phyloP scores from a whole-genome alignment of 2,329 filamentous ascomycete genomes.

The Phialophora macrospora region DNA sequence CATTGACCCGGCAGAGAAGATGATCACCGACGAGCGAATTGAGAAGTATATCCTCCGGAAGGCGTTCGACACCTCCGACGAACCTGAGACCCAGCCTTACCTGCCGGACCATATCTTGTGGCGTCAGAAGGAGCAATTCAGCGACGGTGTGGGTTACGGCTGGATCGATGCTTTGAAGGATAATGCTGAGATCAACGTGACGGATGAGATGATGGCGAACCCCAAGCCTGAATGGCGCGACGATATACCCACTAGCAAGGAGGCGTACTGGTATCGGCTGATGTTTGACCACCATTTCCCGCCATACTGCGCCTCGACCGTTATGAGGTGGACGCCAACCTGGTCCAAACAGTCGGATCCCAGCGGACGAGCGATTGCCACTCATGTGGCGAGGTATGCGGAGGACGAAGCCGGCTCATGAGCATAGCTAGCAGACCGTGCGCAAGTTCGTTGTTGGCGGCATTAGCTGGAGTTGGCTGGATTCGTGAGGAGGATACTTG shows the following conservation, averaged over 20 bases:
- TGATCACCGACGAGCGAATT: constrained; percentile 86
- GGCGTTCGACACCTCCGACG: constrained; percentile 91
- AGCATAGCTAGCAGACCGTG: constrained; percentile 19
- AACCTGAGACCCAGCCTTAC: constrained; percentile 80
- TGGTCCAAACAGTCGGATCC: constrained; percentile 98
- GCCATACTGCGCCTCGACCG: constrained; percentile 83
- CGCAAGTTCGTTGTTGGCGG: constrained; percentile 13
- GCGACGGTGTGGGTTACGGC: constrained; percentile 95
- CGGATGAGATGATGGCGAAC: constrained; percentile 98
- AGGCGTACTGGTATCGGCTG: constrained; percentile 96
- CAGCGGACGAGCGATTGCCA: constrained; percentile 82
- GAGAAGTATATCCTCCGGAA: constrained; percentile 99
- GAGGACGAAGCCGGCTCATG: constrained; percentile 36
- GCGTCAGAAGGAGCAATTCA: constrained; percentile 99
- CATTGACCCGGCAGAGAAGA: constrained; percentile 92
- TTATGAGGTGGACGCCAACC: constrained; percentile 94
- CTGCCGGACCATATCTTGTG: constrained; percentile 96
- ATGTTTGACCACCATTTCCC: constrained; percentile 99
- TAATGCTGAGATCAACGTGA: constrained; percentile 84
- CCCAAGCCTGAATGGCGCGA: constrained; percentile 94
- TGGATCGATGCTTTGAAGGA: constrained; percentile 99
- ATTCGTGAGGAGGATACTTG: constrained; percentile 1
- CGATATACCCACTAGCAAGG: constrained; percentile 94
- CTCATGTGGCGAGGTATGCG: constrained; percentile 73
- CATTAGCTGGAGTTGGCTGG: constrained; percentile 21